Evolutionary conservation across 345 rosid species (phyloP), one percentile per base, ranked within the genome.

Genomic region (Corchorus olitorius): DNA sequence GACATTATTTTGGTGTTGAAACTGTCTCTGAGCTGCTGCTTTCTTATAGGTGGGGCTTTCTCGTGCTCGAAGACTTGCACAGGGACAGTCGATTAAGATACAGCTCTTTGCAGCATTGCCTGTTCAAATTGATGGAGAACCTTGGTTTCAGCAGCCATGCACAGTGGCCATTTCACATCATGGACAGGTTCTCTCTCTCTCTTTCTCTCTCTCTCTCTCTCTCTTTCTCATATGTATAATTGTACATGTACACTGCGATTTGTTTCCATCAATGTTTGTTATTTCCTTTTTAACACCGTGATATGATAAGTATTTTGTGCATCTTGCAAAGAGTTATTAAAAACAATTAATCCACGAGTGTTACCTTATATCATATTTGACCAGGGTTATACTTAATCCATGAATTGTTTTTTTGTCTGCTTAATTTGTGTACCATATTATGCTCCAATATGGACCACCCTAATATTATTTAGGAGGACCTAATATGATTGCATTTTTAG

Each of bases 111-210:
- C 97, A 41, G 74, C 90, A 13, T 75, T 96, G 56, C 98, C 98
- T 69, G 97, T 96, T 77, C 98, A 96, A 80, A 89, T 96, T 27
- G 98, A 96, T 82, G 97, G 99, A 62, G 99, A 96, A 68, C 99
- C 98, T 66, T 96, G 99, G 99, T 85, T 22, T 83, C 98, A 96
- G 84, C 85, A 91, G 46, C 93, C 93, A 0, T 93, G 99, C 79
- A 89, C 94, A 19, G 68, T 96, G 77, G 78, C 76, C 72, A 91
- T 93, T 81, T 86, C 97, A 2, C 99, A 96, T 84, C 97, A 96
- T 75, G 92, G 99, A 76, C 98, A 92, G 99, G 99, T 95, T 72
- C 65, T 83, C 81, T 75, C 81, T 67, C 79, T 70, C 65, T 78
- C 82, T 68, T 53, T 72, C 69, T 71, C 61, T 7, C 53, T 14